phyloP scores from a whole-genome alignment of 441 rosid genomes.

The Iberis amara region DNA sequence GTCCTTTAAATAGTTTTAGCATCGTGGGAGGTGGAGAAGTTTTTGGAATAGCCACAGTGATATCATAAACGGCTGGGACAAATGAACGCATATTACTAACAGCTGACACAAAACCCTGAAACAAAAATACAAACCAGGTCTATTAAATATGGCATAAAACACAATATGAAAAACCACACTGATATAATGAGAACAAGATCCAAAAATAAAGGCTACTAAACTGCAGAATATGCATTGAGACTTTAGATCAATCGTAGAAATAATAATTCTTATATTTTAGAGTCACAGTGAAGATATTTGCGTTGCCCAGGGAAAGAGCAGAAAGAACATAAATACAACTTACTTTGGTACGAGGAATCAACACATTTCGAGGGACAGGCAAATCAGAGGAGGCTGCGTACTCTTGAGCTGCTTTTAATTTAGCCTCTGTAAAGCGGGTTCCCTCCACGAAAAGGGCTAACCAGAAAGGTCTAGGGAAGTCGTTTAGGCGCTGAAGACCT shows the following conservation, averaged over 20 bases:
- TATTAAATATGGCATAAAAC: conserved; percentile 4
- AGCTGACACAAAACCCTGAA: conserved; percentile 95
- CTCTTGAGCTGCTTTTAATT: conserved; percentile 73
- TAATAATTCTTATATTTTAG: conserved; percentile 1
- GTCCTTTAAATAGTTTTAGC: conserved; percentile 83
- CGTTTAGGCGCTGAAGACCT: conserved; percentile 60
- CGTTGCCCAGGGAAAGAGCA: conserved; percentile 8
- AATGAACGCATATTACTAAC: conserved; percentile 93
- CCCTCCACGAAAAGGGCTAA: conserved; percentile 81
- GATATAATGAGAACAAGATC: not conserved
- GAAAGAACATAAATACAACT: not conserved
- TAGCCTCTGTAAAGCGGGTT: conserved; percentile 70
- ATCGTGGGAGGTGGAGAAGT: conserved; percentile 80
- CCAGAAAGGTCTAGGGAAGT: conserved; percentile 72
- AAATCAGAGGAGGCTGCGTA: conserved; percentile 62
- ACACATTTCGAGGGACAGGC: conserved; percentile 66
- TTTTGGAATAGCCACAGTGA: conserved; percentile 85
- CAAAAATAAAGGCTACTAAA: conserved; percentile 8
- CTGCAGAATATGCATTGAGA: conserved; percentile 13
- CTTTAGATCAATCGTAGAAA: conserved; percentile 10
- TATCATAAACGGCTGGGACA: conserved; percentile 91
- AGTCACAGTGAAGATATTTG: conserved; percentile 11
- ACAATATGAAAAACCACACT: conserved; percentile 9
- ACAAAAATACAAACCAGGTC: conserved; percentile 16
- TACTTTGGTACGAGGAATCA: conserved; percentile 83